Percentiles rank a stretch among this genome's conserved stretches.
These are phyloP conservation scores for Chytriomyces sp. DNA, from an alignment of 192 early-diverging fungal species.

Conservation along the genomic window DNA sequence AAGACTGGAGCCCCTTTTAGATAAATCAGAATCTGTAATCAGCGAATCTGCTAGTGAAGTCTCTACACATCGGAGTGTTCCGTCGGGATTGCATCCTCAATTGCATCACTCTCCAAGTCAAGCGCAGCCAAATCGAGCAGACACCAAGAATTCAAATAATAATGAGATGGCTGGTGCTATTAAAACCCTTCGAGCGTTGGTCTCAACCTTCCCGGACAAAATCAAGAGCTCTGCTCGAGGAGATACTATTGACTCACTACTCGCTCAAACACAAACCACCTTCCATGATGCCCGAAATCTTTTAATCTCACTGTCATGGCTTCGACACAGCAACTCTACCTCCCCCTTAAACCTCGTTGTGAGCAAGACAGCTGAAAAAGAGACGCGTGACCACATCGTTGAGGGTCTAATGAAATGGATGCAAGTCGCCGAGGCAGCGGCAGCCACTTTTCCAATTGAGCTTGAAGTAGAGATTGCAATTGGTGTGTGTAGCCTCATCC, in stretches of 20 bases:
- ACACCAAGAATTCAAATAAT: neutral
- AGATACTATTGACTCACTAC: neutral
- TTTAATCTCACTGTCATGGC: constrained; percentile 6
- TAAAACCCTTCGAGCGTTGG: neutral
- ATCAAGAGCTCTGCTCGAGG: neutral
- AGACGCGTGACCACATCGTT: constrained; percentile 23
- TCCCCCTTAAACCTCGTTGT: neutral
- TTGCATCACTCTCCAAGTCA: neutral
- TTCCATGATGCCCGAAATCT: neutral
- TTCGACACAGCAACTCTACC: constrained; percentile 3
- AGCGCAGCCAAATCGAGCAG: neutral
- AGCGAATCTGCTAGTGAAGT: neutral
- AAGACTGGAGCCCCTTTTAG: constrained; percentile 3
- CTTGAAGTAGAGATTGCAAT: constrained; percentile 36
- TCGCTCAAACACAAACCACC: neutral
- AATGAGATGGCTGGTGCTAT: no score
- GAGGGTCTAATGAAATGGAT: constrained; percentile 42
- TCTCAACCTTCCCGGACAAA: neutral
- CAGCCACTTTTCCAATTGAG: neutral
- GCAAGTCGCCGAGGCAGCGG: constrained; percentile 6
- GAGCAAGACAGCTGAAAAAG: constrained; percentile 2
- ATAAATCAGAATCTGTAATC: neutral
- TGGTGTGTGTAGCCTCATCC: constrained; percentile 35
- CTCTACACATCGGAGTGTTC: neutral
- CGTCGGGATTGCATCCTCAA: neutral